Evolutionary conservation across 106 monocot species (phyloP).

Genomic region (Dendrobium catenatum): DNA sequence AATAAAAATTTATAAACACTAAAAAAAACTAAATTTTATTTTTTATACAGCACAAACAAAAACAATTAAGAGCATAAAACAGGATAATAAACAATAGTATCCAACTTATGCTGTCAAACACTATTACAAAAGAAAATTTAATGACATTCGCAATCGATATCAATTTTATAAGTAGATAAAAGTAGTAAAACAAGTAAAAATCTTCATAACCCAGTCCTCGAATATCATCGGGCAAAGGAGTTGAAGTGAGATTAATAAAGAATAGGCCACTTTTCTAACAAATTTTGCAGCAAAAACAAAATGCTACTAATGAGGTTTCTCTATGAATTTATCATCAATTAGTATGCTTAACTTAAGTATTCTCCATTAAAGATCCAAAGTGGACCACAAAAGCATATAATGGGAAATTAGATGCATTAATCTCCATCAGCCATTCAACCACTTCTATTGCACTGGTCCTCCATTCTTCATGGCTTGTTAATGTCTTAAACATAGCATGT

Average conservation of each 20-base stretch:
- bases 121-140: background rate
- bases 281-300: background rate
- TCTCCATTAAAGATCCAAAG: background rate
- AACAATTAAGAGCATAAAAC: background rate
- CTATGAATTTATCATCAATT: background rate
- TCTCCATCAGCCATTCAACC: background rate
- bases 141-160: background rate
- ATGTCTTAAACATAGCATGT: background rate
- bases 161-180: background rate
- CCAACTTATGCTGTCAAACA: background rate
- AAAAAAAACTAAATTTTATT: background rate
- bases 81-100: background rate
- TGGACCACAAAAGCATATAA: background rate
- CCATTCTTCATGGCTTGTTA: background rate
- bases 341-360: background rate
- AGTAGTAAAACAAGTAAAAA: background rate
- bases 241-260: background rate
- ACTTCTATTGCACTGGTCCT: background rate
- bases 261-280: background rate
- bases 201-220: background rate
- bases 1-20: background rate
- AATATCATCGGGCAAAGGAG: background rate
- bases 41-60: background rate
- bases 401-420: background rate
- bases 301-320: background rate